A percentile compares a stretch with the other conserved stretches of the same genome.
Conservation (phyloP, 2,329 filamentous ascomycete species). For the Aspergillus quadricinctus region DNA sequence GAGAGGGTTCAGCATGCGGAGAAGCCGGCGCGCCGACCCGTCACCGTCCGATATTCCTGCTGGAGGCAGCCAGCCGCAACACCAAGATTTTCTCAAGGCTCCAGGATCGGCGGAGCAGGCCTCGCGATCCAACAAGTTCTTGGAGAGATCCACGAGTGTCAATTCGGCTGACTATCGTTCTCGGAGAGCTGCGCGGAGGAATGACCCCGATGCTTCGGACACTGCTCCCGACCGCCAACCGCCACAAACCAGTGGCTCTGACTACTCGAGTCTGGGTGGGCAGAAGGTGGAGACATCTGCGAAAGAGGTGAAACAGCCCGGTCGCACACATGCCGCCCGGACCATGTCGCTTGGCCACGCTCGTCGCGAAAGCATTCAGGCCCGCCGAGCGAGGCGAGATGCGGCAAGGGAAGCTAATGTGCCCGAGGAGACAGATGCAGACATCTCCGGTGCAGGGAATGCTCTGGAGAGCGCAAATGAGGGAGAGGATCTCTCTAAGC, state of each 20-base stretch:
- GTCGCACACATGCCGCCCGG: constrained; percentile 62
- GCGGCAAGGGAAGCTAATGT: constrained; percentile 71
- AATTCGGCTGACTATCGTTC: constrained; percentile 76
- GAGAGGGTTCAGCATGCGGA: constrained; percentile 84
- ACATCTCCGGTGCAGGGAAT: constrained; percentile 57
- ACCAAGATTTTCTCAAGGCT: constrained; percentile 73
- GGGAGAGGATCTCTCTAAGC: constrained; percentile 75
- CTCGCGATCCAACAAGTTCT: constrained; percentile 60
- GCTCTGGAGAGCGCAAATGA: constrained; percentile 47
- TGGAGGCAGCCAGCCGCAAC: constrained; percentile 61
- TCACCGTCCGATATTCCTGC: constrained; percentile 55
- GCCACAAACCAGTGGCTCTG: constrained; percentile 72
- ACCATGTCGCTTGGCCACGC: constrained; percentile 88
- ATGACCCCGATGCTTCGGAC: constrained; percentile 51
- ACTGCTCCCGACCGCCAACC: constrained; percentile 57
- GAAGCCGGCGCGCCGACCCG: constrained; percentile 52
- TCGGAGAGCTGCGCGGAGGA: constrained; percentile 55
- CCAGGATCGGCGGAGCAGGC: constrained; percentile 59
- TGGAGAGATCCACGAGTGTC: constrained; percentile 86
- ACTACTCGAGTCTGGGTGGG: constrained; percentile 58
- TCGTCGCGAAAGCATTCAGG: constrained; percentile 86
- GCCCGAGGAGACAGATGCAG: constrained; percentile 84
- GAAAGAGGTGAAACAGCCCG: constrained; percentile 51
- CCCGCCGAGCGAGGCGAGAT: constrained; percentile 69
- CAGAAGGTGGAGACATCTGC: constrained; percentile 42